Conservation (phyloP, 2,329 filamentous ascomycete genomes). For the Xylariaceae sp. region DNA sequence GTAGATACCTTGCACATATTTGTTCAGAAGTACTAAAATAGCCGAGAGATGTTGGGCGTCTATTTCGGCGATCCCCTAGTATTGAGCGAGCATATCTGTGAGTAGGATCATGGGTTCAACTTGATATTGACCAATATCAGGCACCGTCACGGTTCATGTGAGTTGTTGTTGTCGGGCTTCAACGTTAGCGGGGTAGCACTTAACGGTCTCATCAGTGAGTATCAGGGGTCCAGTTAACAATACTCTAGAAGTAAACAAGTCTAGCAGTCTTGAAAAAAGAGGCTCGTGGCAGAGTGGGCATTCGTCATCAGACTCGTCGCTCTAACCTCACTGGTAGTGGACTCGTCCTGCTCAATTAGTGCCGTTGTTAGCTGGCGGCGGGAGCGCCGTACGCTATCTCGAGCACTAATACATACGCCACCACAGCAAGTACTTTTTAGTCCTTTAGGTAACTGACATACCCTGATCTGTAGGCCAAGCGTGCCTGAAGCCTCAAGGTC, state of each 20-base stretch:
- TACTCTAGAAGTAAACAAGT: too few species aligned
- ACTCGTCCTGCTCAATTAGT: background rate
- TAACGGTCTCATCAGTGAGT: too few species aligned
- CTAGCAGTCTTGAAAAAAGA: background rate
- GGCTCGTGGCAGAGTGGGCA: background rate
- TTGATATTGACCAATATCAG: slow-evolving; percentile 12
- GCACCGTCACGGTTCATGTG: slow-evolving; percentile 11
- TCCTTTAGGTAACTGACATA: too few species aligned
- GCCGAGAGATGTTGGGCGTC: background rate
- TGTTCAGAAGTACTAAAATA: background rate
- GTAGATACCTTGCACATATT: too few species aligned
- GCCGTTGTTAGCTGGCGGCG: background rate
- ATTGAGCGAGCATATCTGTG: background rate
- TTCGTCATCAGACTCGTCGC: background rate
- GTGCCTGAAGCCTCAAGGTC: too few species aligned
- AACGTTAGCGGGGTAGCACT: slow-evolving; percentile 9
- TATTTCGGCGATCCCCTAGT: background rate
- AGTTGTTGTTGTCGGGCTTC: slow-evolving; percentile 15
- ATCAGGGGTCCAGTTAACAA: background rate
- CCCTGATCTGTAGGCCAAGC: too few species aligned
- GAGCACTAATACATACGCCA: background rate
- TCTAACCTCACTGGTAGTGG: background rate
- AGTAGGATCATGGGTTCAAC: background rate
- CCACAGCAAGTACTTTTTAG: too few species aligned
- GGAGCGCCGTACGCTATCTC: background rate